Evolutionary conservation across 148 eudicot species (phyloP), one percentile per base, ranked within the genome.

Genomic region (Spergularia marina): DNA sequence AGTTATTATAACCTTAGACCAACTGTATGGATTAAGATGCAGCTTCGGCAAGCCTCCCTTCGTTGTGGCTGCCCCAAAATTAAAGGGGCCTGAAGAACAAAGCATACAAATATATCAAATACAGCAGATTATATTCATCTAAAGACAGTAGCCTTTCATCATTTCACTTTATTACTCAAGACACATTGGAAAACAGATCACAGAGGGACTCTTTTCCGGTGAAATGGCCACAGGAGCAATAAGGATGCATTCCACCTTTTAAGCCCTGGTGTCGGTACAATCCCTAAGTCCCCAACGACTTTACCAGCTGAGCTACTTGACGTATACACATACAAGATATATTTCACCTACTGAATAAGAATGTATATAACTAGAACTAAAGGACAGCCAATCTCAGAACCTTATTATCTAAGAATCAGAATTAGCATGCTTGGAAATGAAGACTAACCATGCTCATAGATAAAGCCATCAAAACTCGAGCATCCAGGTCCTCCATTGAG

Each of bases 1-100:
- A 25, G 17, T 4, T 21, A 59, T 75, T 21, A 59, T 75, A 57
- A 90, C 96, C 97, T 91, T 91, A 87, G 97, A 87, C 98, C 98
- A 94, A 75, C 96, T 87, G 81, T 91, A 87, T 65, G 98, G 97
- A 84, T 94, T 94, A 71, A 85, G 85, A 86, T 87, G 91, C 55
- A 94, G 78, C 57, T 82, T 87, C 62, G 98, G 98, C 41, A 89
- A 76, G 78, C 85, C 85, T 34, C 83, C 89, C 23, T 51, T 75
- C 69, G 89, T 69, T 44, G 83, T 81, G 70, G 86, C 86, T 60
- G 76, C 80, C 85, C 88, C 97, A 74, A 94, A 94, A 78, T 94
- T 94, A 78, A 94, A 94, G 7, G 98, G 98, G 54, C 98, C 98
- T 94, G 86, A 72, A 49, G 40, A 65, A 39, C 39, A 52, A 20